These are phyloP conservation scores for Chytriomyces sp. DNA, from an alignment of 192 early-diverging fungal species.

Conservation along the genomic window DNA sequence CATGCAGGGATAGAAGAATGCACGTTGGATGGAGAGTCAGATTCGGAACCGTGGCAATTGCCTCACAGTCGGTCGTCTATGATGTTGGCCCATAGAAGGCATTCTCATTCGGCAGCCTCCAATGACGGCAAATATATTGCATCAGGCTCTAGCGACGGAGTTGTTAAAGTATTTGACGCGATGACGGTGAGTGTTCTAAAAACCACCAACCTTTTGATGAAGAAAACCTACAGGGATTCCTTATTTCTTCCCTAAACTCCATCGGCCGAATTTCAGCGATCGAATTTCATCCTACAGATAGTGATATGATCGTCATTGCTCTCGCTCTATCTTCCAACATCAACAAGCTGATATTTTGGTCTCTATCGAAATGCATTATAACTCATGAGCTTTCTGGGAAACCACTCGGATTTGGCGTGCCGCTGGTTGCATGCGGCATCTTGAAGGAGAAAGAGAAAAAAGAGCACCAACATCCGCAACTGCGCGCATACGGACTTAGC, in stretches of 20 bases:
- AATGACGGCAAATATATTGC: not conserved
- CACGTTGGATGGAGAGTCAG: not conserved
- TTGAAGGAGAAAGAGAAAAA: constrained; percentile 1
- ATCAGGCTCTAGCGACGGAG: not conserved
- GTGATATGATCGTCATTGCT: not conserved
- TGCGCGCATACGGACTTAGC: not conserved
- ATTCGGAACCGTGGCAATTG: not conserved
- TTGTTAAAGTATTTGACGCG: not conserved
- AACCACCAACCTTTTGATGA: too few species aligned
- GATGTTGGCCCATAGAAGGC: not conserved
- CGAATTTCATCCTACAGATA: not conserved
- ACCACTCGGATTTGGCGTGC: not conserved
- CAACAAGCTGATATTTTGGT: constrained; percentile 7
- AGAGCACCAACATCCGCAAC: not conserved
- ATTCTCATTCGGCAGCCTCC: not conserved
- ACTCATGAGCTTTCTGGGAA: constrained; percentile 13
- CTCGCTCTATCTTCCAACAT: not conserved
- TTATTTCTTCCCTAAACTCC: constrained; percentile 2
- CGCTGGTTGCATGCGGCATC: constrained; percentile 8
- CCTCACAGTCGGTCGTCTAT: not conserved
- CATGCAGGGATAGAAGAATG: not conserved
- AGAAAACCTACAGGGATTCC: too few species aligned
- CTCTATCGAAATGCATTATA: not conserved
- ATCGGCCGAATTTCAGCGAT: not conserved
- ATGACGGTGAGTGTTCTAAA: too few species aligned